phyloP scores from a whole-genome alignment of 208 protist genomes.

The Trichomonas tenax region DNA sequence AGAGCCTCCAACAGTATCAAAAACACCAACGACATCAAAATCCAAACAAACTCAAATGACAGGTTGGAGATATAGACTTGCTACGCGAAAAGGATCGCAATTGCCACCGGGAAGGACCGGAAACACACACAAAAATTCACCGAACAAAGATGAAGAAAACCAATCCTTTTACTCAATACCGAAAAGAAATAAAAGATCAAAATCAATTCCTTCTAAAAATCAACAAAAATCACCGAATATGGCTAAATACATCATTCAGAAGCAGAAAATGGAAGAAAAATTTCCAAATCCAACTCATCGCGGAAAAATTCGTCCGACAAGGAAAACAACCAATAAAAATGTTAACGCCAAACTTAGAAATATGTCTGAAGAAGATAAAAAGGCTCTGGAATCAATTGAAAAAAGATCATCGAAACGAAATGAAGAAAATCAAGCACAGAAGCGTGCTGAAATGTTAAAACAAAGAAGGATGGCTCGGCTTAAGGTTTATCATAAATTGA shows the following conservation, averaged over 20 bases:
- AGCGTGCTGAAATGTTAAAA: background rate
- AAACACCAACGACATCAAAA: background rate
- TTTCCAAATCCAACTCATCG: background rate
- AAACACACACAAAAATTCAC: background rate
- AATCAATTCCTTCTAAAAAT: background rate
- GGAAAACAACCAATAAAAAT: background rate
- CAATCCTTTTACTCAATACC: background rate
- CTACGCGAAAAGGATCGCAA: background rate
- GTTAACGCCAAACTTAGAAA: background rate
- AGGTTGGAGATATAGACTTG: background rate
- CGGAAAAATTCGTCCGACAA: background rate
- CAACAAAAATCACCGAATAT: background rate
- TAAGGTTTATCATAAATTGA: background rate
- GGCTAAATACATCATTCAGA: background rate
- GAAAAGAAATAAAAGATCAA: background rate
- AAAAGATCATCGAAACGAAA: background rate
- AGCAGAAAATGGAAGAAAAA: background rate
- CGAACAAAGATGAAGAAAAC: background rate
- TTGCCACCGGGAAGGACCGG: background rate
- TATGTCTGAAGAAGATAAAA: background rate
- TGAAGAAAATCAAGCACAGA: background rate
- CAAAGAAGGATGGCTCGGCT: background rate
- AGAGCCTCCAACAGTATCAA: background rate
- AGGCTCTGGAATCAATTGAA: background rate
- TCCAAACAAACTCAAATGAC: background rate